phyloP scores from a whole-genome alignment of 1,284 basidiomycete species.

The Sphaerobolus stellatus region DNA sequence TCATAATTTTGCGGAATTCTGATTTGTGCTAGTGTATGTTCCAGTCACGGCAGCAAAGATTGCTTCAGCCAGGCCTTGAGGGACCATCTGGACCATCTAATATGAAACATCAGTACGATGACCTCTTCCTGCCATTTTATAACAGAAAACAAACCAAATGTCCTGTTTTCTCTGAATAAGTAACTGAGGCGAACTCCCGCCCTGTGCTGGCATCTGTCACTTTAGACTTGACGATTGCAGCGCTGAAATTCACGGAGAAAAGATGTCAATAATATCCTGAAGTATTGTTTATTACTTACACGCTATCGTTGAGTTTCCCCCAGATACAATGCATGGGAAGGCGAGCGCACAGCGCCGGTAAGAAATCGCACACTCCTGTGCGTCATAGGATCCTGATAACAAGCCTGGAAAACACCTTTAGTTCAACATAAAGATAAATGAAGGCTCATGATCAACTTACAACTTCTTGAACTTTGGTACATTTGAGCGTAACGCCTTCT shows the following conservation, averaged over 20 bases:
- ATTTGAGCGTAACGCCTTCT: conserved; percentile 52
- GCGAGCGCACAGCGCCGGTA: conserved; percentile 36
- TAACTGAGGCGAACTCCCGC: conserved; percentile 39
- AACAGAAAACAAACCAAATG: conserved; percentile 27
- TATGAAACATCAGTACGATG: not conserved
- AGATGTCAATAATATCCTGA: not conserved
- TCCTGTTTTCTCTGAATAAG: conserved; percentile 25
- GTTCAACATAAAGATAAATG: not conserved
- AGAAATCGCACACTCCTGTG: conserved; percentile 37
- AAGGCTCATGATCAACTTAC: conserved; percentile 39
- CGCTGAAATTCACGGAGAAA: conserved; percentile 16
- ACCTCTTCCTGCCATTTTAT: not conserved
- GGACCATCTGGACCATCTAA: conserved; percentile 12
- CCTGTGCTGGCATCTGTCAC: conserved; percentile 36
- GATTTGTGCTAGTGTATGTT: no score
- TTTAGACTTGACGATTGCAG: conserved; percentile 35
- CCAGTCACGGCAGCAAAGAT: conserved; percentile 6
- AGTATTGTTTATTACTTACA: conserved; percentile 38
- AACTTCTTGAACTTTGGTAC: conserved; percentile 46
- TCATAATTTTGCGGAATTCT: no score
- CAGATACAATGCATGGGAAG: conserved; percentile 51
- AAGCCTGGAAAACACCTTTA: conserved; percentile 34
- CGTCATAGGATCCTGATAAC: conserved; percentile 42
- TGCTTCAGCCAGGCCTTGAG: conserved; percentile 2
- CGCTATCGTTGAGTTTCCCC: conserved; percentile 46